Base-by-base conservation (phyloP, 2,329 filamentous ascomycete genomes). In the Zymoseptoria passerinii region DNA sequence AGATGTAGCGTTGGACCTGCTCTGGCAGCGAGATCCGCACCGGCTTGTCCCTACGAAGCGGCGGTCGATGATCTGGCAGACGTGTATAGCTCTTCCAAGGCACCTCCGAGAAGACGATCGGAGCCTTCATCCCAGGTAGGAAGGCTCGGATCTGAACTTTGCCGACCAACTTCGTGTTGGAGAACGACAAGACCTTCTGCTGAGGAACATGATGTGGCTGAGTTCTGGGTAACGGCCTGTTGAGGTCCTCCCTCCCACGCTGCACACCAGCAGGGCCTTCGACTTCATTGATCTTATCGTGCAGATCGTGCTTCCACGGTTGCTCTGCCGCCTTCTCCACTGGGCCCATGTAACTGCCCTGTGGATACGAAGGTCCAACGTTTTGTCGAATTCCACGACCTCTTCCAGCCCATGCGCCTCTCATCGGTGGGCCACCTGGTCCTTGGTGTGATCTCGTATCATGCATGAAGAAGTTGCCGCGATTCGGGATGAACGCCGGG, bases 381-480 rank as follows among this genome's bases (percentile, higher is more conserved):
- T 81, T 58, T 20, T 56, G 81, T 68, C 83, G 81, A 68, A 83
- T 79, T 64, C 84, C 81, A 61, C 81, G 77, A 44, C 84, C 86
- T 73, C 86, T 81, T 29, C 82, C 82, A 20, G 52, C 56, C 59
- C 64, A 67, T 50, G 58, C 65, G 16, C 67, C 68, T 59, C 69
- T 57, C 8, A 61, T 51, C 16, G 63, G 58, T 8, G 59, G 59
- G 3, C 58, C 59, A 16, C 61, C 58, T 52, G 65, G 66, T 20
- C 63, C 65, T 52, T 65, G 56, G 19, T 59, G 55, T 10, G 65
- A 87, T 57, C 88, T 83, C 66, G 90, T 86, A 72, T 97, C 94
- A 74, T 97, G 92, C 84, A 97, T 91, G 77, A 96, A 97, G 79
- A 97, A 97, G 62, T 89, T 87, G 59, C 94, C 94, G 65, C 92